Evolutionary conservation across 2,329 filamentous ascomycete genomes (phyloP), one percentile per base, ranked within the genome.

Genomic region (Ascochyta clinopodiicola): DNA sequence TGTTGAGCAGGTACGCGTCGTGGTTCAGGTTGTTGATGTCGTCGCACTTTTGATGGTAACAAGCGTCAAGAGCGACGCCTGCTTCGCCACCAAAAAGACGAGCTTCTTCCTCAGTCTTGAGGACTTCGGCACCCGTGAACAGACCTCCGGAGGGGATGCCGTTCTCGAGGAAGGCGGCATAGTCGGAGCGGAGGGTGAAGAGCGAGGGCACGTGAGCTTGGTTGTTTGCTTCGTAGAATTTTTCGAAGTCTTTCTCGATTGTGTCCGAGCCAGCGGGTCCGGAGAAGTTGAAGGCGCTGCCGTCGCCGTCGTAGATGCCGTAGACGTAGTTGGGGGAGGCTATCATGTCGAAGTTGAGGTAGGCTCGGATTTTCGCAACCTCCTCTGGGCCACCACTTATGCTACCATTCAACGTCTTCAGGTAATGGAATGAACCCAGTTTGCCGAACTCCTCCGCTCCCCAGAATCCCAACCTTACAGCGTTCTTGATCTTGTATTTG

Each of bases 261-360:
- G 61, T 72, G 49, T 67, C 70, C 27, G 70, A 74, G 21, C 75
- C 75, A 0, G 66, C 44, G 4, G 74, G 73, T 25, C 74, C 74
- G 21, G 67, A 69, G 51, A 75, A 68, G 65, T 76, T 76, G 57
- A 75, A 76, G 0, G 73, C 67, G 36, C 55, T 66, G 44, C 74
- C 74, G 53, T 77, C 71, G 43, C 74, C 74, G 51, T 77, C 74
- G 58, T 76, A 76, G 60, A 77, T 73, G 21, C 72, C 73, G 22
- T 74, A 68, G 31, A 75, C 68, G 57, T 74, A 77, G 70, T 76
- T 77, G 38, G 75, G 75, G 3, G 64, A 70, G 5, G 72, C 75
- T 37, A 77, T 75, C 76, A 78, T 78, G 64, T 78, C 76, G 63
- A 77, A 78, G 69, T 78, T 77, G 59, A 78, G 74, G 61, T 77